These are phyloP conservation scores for Moesziomyces parantarcticus DNA, from an alignment of 1,284 basidiomycete genomes.

Conservation along the genomic window DNA sequence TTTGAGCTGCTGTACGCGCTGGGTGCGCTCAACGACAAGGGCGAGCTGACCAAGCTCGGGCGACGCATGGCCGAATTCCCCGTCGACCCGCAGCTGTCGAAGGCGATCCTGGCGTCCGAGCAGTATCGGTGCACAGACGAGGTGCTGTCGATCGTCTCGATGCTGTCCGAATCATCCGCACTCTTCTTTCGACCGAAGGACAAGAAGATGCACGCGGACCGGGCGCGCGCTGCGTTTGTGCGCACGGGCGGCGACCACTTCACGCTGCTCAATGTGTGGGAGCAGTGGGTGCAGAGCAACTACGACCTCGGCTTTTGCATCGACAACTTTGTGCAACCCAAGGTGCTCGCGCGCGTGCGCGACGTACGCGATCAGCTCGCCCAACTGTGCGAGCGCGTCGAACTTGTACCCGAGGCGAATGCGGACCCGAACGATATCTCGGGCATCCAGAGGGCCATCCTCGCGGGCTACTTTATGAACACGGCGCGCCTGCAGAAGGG, in stretches of 20 bases:
- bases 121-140: conserved; percentile 95
- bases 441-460: conserved; percentile 92
- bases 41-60: conserved; percentile 94
- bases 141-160: conserved; percentile 94
- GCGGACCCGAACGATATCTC: conserved; percentile 90
- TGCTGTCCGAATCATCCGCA: conserved; percentile 94
- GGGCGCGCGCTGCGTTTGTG: conserved; percentile 91
- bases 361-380: conserved; percentile 96
- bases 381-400: conserved; percentile 93
- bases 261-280: conserved; percentile 95
- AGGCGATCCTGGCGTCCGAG: conserved; percentile 94
- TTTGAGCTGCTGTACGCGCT: conserved; percentile 93
- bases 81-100: conserved; percentile 96
- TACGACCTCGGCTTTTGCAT: conserved; percentile 74
- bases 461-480: conserved; percentile 95
- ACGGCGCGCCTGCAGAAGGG: conserved; percentile 70
- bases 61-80: conserved; percentile 99
- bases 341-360: conserved; percentile 89
- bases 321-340: conserved; percentile 95
- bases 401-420: conserved; percentile 86
- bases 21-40: conserved; percentile 93
- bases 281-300: conserved; percentile 97
- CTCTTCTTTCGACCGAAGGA: conserved; percentile 98
- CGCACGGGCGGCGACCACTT: conserved; percentile 97
- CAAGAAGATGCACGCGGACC: conserved; percentile 75